These are phyloP conservation scores for Prunus salicina DNA, from an alignment of 306 rosid species.

Conservation along the genomic window DNA sequence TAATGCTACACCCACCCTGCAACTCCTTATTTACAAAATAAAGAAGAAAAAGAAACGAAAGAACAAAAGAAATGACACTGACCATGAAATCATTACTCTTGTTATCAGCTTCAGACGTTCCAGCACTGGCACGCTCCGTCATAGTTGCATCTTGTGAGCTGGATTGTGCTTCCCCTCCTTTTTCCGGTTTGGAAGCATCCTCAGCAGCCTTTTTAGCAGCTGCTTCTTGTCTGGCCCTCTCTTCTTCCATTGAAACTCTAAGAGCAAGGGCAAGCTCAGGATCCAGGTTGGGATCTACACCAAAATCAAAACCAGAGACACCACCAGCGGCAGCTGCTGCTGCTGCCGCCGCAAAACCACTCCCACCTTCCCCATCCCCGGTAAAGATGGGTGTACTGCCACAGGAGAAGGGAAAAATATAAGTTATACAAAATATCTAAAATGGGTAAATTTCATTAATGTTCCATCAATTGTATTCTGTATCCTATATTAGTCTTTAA, in stretches of 20 bases:
- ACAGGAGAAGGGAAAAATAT: background rate
- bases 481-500: background rate
- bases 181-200: conserved; percentile 73
- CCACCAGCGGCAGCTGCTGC: conserved; percentile 94
- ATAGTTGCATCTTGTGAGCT: conserved; percentile 85
- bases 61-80: conserved; percentile 2
- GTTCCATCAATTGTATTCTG: background rate
- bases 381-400: conserved; percentile 95
- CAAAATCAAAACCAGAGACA: conserved; percentile 90
- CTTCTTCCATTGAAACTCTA: conserved; percentile 99
- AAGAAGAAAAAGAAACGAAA: background rate
- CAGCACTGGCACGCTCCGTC: conserved; percentile 63
- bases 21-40: background rate
- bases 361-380: conserved; percentile 97
- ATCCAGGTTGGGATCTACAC: conserved; percentile 98
- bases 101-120: conserved; percentile 61
- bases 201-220: conserved; percentile 98
- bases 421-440: background rate
- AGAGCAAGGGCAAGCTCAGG: conserved; percentile 99
- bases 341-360: conserved; percentile 88
- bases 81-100: conserved; percentile 72
- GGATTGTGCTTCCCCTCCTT: conserved; percentile 66
- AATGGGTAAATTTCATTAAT: background rate
- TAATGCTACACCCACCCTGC: background rate
- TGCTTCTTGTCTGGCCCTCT: conserved; percentile 99